Base-by-base conservation (phyloP, 2,329 filamentous ascomycete species). In the Akanthomyces dipterigenus region DNA sequence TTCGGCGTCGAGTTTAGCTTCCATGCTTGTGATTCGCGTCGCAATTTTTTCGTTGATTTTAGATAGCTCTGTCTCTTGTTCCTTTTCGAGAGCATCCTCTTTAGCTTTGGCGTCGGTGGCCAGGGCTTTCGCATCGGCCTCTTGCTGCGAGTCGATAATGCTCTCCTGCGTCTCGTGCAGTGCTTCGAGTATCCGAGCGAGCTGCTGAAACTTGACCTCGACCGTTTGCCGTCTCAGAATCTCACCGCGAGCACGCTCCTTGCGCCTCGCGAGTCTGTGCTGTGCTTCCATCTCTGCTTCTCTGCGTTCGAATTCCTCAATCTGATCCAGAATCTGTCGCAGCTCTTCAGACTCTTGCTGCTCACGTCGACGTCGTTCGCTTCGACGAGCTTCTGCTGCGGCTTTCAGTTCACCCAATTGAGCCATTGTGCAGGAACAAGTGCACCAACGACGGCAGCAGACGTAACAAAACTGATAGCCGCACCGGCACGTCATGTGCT, bases 401-500 rank as follows among this genome's bases (percentile, higher is more conserved):
- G 64, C 48, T 61, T 83, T 82, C 42, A 81, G 63, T 1, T 61
- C 66, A 3, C 59, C 54, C 1, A 85, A 74, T 64, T 83, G 74
- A 14, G 73, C 66, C 72, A 79, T 77, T 2, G 75, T 79, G 70
- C 91, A 95, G 2, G 73, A 74, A 70, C 90, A 95, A 0, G 86
- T 89, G 66, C 86, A 83, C 91, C 91, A 96, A 60, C 78, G 81
- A 26, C 76, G 72, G 5, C 85, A 86, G 71, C 91, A 96, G 3
- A 93, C 83, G 76, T 93, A 95, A 77, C 91, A 96, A 73, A 96
- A 96, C 68, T 95, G 80, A 9, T 88, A 87, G 42, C 84, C 87
- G 71, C 91, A 96, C 42, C 88, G 84, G 67, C 91, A 96, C 5
- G 87, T 93, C 86, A 96, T 96, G 71, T 95, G 91, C 72, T 92